phyloP scores from a whole-genome alignment of 1,139 yeast species.

The Pichia sp. region DNA sequence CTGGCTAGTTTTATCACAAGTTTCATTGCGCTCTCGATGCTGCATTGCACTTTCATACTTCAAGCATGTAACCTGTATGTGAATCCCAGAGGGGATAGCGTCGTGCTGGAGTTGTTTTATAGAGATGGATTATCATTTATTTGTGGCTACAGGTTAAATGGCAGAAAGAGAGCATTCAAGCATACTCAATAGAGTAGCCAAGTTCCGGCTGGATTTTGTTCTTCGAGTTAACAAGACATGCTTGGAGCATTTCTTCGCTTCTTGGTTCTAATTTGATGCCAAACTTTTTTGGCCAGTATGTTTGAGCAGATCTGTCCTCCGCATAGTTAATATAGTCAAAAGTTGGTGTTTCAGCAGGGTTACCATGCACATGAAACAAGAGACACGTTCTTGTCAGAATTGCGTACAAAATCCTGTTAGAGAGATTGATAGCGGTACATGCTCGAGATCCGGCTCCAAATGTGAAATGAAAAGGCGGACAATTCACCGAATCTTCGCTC shows the following conservation, averaged over 20 bases:
- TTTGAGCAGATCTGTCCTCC: slow-evolving; percentile 18
- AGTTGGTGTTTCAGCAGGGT: slow-evolving; percentile 6
- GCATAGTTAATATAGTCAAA: slow-evolving; percentile 18
- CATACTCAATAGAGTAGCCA: slow-evolving; percentile 15
- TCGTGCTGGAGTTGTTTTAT: too few species aligned
- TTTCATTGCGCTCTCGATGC: too few species aligned
- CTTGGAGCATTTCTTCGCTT: slow-evolving; percentile 3
- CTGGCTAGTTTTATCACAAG: too few species aligned
- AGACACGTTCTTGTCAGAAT: slow-evolving; percentile 16
- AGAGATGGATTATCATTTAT: too few species aligned
- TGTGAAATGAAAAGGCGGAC: slow-evolving; percentile 19
- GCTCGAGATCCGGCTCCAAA: slow-evolving; percentile 21
- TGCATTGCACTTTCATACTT: too few species aligned
- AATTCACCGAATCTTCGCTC: slow-evolving; percentile 17
- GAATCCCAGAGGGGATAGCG: too few species aligned
- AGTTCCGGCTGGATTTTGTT: slow-evolving; percentile 8
- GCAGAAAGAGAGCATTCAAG: too few species aligned
- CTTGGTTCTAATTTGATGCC: slow-evolving; percentile 14
- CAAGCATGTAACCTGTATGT: too few species aligned
- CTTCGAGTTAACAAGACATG: slow-evolving; percentile 11
- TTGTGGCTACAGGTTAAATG: too few species aligned
- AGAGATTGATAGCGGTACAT: slow-evolving; percentile 19
- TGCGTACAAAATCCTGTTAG: slow-evolving; percentile 15
- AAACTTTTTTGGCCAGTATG: slow-evolving; percentile 18
- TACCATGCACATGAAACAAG: slow-evolving; percentile 11